Percentiles rank a stretch among this genome's conserved stretches.
Evolutionary conservation across 805 yeast genomes (phyloP).

Genomic region (Hanseniaspora nectarophila): DNA sequence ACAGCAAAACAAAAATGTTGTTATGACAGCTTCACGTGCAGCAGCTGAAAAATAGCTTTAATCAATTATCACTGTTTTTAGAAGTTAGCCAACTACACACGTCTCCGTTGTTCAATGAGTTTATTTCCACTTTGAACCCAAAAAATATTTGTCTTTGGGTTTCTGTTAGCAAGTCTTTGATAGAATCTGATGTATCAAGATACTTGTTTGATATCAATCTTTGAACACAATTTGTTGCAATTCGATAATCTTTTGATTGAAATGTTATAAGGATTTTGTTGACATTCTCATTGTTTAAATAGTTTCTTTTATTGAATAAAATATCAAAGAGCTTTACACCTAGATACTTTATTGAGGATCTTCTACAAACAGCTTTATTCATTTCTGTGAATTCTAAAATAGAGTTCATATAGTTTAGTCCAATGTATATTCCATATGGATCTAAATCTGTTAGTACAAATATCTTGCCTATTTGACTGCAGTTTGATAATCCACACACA

Average conservation of each 20-base stretch:
- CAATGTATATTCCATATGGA: constrained; percentile 53
- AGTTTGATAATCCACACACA: constrained; percentile 23
- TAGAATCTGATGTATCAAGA: background rate
- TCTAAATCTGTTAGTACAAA: constrained; percentile 51
- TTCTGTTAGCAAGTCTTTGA: constrained; percentile 30
- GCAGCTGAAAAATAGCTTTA: background rate
- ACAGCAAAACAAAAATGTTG: too few relatives aligned
- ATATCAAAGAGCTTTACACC: constrained; percentile 18
- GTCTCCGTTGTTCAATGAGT: constrained; percentile 25
- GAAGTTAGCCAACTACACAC: constrained; percentile 14
- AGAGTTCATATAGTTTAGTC: constrained; percentile 32
- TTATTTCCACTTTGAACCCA: constrained; percentile 51
- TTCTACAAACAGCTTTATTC: background rate
- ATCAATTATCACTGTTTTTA: background rate
- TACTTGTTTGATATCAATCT: constrained; percentile 6
- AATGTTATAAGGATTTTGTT: constrained; percentile 20
- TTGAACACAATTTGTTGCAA: constrained; percentile 22
- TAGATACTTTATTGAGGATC: constrained; percentile 14
- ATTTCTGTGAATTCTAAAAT: constrained; percentile 14
- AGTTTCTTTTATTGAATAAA: background rate
- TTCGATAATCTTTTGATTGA: constrained; percentile 23
- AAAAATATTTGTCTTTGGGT: constrained; percentile 47
- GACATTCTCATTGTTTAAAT: background rate
- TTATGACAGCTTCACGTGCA: too few relatives aligned
- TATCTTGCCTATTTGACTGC: constrained; percentile 25